phyloP scores from a whole-genome alignment of 495 filamentous ascomycete species.

The Pyrenula massariospora region DNA sequence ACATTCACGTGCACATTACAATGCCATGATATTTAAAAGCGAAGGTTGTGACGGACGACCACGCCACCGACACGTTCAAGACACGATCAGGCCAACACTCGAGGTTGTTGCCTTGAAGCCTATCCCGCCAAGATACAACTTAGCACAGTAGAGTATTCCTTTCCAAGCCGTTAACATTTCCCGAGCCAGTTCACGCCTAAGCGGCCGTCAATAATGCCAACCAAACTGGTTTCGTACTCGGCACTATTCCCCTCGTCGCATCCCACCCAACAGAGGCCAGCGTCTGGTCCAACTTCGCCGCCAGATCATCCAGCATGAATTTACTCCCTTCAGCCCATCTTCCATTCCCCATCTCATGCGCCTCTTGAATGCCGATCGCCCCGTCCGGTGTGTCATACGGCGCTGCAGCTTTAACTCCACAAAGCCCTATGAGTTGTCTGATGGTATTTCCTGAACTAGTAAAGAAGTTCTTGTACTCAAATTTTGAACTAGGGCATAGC shows the following conservation, averaged over 20 bases:
- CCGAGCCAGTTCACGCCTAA: too few species aligned
- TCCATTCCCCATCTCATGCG: neutral
- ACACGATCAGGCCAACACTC: too few species aligned
- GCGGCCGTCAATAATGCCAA: neutral
- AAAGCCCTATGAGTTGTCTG: neutral
- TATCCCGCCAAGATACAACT: too few species aligned
- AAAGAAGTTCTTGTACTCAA: neutral
- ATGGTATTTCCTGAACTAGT: neutral
- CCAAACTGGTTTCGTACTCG: neutral
- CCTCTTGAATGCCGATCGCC: neutral
- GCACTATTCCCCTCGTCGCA: neutral
- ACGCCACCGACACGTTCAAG: too few species aligned
- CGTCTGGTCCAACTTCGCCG: neutral
- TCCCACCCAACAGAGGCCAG: neutral
- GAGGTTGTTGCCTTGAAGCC: too few species aligned
- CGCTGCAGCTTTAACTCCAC: neutral
- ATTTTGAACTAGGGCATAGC: neutral
- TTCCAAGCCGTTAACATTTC: too few species aligned
- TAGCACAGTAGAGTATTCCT: too few species aligned
- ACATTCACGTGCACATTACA: too few species aligned
- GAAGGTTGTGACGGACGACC: too few species aligned
- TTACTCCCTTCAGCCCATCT: neutral
- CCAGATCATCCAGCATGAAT: neutral
- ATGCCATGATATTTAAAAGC: too few species aligned
- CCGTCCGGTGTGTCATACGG: neutral